Evolutionary conservation across 345 rosid species (phyloP).

Genomic region (Arabidopsis suecica): DNA sequence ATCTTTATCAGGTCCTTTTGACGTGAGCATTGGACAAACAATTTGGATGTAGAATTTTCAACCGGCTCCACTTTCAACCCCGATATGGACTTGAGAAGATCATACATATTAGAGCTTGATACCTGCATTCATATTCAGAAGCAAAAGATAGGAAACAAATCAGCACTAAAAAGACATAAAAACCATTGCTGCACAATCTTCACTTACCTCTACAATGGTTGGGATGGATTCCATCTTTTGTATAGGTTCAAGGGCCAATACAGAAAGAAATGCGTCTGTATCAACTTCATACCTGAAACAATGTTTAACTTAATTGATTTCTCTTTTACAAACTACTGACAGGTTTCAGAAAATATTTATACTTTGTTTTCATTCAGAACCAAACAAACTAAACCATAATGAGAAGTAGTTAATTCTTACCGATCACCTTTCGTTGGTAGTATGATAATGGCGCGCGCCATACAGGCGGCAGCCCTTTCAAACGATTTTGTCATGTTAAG

Average conservation of each 20-base stretch:
- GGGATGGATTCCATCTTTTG: slow-evolving; percentile 72
- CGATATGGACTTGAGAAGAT: slow-evolving; percentile 84
- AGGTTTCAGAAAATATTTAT: no score
- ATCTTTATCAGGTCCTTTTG: slow-evolving; percentile 93
- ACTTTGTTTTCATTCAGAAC: no score
- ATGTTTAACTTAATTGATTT: slow-evolving; percentile 44
- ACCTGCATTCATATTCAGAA: slow-evolving; percentile 60
- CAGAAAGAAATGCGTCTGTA: slow-evolving; percentile 91
- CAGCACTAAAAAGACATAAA: slow-evolving; percentile 7
- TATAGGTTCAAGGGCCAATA: slow-evolving; percentile 90
- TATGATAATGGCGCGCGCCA: slow-evolving; percentile 91
- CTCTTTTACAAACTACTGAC: not conserved
- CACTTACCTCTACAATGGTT: slow-evolving; percentile 87
- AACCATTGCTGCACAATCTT: slow-evolving; percentile 25
- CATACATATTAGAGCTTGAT: slow-evolving; percentile 72
- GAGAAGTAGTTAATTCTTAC: slow-evolving; percentile 46
- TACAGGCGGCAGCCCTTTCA: slow-evolving; percentile 84
- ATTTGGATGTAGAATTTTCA: slow-evolving; percentile 87
- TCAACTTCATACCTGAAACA: slow-evolving; percentile 85
- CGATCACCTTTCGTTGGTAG: slow-evolving; percentile 82
- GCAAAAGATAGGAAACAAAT: slow-evolving; percentile 2
- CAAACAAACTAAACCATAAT: no score
- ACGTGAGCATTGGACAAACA: slow-evolving; percentile 97
- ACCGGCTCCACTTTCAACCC: slow-evolving; percentile 92
- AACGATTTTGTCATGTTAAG: slow-evolving; percentile 90